A percentile compares a stretch with the other conserved stretches of the same genome.
phyloP scores from a whole-genome alignment of 2,329 filamentous ascomycete species.

The Orbilia quercus region DNA sequence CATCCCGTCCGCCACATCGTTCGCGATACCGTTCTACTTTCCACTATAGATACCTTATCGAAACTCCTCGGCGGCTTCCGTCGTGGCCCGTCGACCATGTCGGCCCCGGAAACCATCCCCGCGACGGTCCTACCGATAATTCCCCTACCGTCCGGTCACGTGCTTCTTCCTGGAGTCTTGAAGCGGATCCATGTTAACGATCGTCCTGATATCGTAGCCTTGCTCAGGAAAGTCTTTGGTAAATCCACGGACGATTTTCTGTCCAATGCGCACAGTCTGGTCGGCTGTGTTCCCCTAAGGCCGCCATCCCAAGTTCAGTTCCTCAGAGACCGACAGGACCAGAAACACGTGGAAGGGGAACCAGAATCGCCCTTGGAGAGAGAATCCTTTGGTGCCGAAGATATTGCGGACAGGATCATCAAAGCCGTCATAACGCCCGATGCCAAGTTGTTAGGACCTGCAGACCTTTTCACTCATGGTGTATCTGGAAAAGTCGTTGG shows the following conservation, averaged over 20 bases:
- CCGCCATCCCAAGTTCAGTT: slow-evolving; percentile 41
- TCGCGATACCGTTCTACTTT: background rate
- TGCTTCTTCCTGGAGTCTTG: slow-evolving; percentile 42
- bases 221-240: slow-evolving; percentile 39
- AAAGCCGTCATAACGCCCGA: slow-evolving; percentile 41
- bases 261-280: slow-evolving; percentile 39
- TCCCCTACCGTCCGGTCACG: slow-evolving; percentile 41
- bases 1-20: background rate
- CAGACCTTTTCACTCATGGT: slow-evolving; percentile 84
- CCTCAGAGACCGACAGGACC: slow-evolving; percentile 34
- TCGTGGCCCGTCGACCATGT: slow-evolving; percentile 38
- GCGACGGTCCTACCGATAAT: slow-evolving; percentile 46
- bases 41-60: slow-evolving; percentile 51
- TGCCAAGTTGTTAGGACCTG: slow-evolving; percentile 58
- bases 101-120: slow-evolving; percentile 34
- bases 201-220: slow-evolving; percentile 44
- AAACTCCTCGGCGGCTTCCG: slow-evolving; percentile 49
- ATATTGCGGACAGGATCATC: slow-evolving; percentile 44
- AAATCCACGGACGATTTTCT: slow-evolving; percentile 47
- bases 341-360: slow-evolving; percentile 44
- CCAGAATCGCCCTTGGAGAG: slow-evolving; percentile 37
- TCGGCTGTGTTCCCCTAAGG: slow-evolving; percentile 45
- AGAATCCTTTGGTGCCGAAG: slow-evolving; percentile 45
- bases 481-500: slow-evolving; percentile 82
- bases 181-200: slow-evolving; percentile 52